Percentiles rank a stretch among this genome's conserved stretches.
Evolutionary conservation across 1,284 basidiomycete species (phyloP).

Genomic region (Malassezia cuniculi): DNA sequence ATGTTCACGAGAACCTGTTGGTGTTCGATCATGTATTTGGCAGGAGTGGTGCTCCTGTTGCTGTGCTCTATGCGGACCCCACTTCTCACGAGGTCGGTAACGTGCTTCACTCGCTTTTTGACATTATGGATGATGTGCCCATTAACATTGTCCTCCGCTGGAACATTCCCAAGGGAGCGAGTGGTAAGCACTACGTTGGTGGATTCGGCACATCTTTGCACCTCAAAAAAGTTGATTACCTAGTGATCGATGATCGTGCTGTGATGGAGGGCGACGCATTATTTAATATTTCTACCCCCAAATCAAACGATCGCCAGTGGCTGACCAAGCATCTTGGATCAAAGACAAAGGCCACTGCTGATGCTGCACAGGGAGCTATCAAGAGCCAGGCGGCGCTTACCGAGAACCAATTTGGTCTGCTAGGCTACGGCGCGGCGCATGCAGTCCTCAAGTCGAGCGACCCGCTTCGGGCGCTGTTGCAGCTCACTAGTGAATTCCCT

Average conservation of each 20-base stretch:
- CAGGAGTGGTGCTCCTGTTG: background rate
- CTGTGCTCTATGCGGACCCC: slow-evolving; percentile 31
- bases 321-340: slow-evolving; percentile 15
- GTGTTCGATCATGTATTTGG: too few species aligned
- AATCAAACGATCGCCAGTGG: slow-evolving; percentile 6
- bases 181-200: slow-evolving; percentile 55
- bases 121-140: background rate
- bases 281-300: background rate
- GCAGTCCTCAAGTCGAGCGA: slow-evolving; percentile 24
- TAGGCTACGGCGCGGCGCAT: slow-evolving; percentile 25
- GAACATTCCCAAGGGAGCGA: too few species aligned
- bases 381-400: slow-evolving; percentile 8
- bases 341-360: background rate
- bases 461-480: slow-evolving; percentile 28
- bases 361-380: slow-evolving; percentile 4
- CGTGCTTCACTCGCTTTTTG: background rate
- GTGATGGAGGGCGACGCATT: too few species aligned
- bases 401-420: slow-evolving; percentile 13
- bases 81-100: background rate
- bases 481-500: slow-evolving; percentile 38
- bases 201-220: slow-evolving; percentile 86
- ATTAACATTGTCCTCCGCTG: background rate
- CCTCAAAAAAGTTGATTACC: slow-evolving; percentile 92
- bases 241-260: slow-evolving; percentile 54
- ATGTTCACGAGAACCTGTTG: too few species aligned